Conservation (phyloP, 1,284 basidiomycete genomes). For the Takashimella tepidaria region DNA sequence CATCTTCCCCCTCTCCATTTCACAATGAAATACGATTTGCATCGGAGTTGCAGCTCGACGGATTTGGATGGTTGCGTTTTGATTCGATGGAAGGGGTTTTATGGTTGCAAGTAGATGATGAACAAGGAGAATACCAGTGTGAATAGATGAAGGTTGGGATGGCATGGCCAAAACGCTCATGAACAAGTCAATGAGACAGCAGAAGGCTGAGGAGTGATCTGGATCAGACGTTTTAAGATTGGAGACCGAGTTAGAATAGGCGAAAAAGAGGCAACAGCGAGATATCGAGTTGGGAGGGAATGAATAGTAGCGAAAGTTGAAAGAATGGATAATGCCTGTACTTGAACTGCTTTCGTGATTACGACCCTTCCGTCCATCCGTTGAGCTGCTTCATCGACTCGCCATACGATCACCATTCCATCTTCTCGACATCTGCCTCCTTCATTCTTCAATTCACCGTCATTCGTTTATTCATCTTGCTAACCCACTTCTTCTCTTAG, state of each 20-base stretch:
- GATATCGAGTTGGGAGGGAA: not conserved
- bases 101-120: too few species aligned
- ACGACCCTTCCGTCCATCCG: not conserved
- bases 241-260: too few species aligned
- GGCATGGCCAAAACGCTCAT: not conserved
- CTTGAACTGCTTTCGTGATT: not conserved
- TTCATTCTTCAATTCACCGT: not conserved
- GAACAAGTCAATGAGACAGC: too few species aligned
- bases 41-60: too few species aligned
- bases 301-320: not conserved
- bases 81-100: too few species aligned
- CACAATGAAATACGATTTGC: too few species aligned
- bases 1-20: too few species aligned
- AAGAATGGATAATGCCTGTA: not conserved
- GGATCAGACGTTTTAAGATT: too few species aligned
- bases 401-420: not conserved
- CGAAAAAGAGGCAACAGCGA: too few species aligned
- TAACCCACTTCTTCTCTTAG: conserved; percentile 48
- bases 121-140: too few species aligned
- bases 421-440: not conserved
- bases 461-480: not conserved
- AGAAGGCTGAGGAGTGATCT: too few species aligned
- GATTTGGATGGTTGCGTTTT: too few species aligned
- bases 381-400: not conserved
- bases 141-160: not conserved